Conservation (phyloP, 495 filamentous ascomycete species). For the Xylaria sp. region DNA sequence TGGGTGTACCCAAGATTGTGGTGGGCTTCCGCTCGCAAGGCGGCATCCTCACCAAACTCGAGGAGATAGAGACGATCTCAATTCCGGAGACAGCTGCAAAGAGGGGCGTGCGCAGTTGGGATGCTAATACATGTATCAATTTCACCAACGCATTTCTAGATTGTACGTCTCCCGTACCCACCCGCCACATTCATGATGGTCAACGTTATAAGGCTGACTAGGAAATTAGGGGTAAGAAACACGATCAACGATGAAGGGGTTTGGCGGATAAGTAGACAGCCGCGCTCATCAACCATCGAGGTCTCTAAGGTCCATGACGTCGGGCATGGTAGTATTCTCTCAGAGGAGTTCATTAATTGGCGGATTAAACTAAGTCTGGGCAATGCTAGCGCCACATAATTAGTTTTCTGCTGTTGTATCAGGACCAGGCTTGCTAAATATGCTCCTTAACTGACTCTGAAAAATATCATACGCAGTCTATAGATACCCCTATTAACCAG, state of each 20-base stretch:
- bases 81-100: slow-evolving; percentile 78
- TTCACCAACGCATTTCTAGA: slow-evolving; percentile 79
- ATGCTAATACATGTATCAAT: slow-evolving; percentile 90
- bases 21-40: slow-evolving; percentile 82
- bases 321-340: slow-evolving; percentile 79
- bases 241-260: slow-evolving; percentile 75
- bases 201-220: slow-evolving; percentile 24
- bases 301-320: slow-evolving; percentile 74
- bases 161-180: slow-evolving; percentile 57
- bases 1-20: slow-evolving; percentile 90
- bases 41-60: slow-evolving; percentile 72
- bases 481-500: slow-evolving; percentile 29
- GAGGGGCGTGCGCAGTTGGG: slow-evolving; percentile 72
- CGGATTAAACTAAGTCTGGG: slow-evolving; percentile 57
- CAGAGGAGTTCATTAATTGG: slow-evolving; percentile 77
- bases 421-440: neutral
- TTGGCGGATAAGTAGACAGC: slow-evolving; percentile 76
- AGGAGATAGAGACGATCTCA: slow-evolving; percentile 77
- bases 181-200: neutral
- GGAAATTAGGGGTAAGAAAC: slow-evolving; percentile 65
- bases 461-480: slow-evolving; percentile 28
- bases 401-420: slow-evolving; percentile 1
- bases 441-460: slow-evolving; percentile 13
- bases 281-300: slow-evolving; percentile 66
- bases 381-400: slow-evolving; percentile 2